Evolutionary conservation across 345 rosid genomes (phyloP), one percentile per base, ranked within the genome.

Genomic region (Chamaenerion angustifolium): DNA sequence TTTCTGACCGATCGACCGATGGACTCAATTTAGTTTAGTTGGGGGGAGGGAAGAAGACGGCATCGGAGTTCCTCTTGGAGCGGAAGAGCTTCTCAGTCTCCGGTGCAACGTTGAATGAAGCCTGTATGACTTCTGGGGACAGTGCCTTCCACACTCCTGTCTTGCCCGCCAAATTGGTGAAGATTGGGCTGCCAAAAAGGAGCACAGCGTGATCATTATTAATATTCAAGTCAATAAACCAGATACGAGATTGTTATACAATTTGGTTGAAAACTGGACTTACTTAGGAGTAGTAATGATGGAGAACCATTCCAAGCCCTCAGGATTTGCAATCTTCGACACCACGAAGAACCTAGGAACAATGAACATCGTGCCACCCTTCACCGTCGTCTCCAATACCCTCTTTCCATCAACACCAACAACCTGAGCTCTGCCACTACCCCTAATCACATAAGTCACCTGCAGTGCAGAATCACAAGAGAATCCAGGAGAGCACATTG

Each of bases 401-500:
- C 92, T 76, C 40, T 67, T 68, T 13, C 90, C 94, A 21, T 83
- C 80, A 0, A 77, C 66, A 2, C 94, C 97, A 13, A 89, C 95
- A 10, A 89, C 61, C 42, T 89, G 90, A 51, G 74, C 94, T 0
- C 82, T 77, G 21, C 95, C 95, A 6, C 88, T 66, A 2, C 95
- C 97, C 19, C 80, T 64, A 1, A 83, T 79, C 61, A 89, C 70
- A 45, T 83, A 83, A 12, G 94, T 89, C 19, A 89, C 94, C 52
- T 89, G 95, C 52, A 81, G 46, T 2, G 88, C 98, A 1, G 95
- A 85, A 64, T 89, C 97, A 59, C 94, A 85, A 0, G 97, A 90
- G 41, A 90, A 86, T 0, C 98, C 98, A 49, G 96, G 98, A 47
- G 98, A 90, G 63, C 98, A 86, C 98, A 86, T 86, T 0, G 96